Conservation (phyloP, 176 grass and related monocot genomes). For the Cymbopogon citratus region DNA sequence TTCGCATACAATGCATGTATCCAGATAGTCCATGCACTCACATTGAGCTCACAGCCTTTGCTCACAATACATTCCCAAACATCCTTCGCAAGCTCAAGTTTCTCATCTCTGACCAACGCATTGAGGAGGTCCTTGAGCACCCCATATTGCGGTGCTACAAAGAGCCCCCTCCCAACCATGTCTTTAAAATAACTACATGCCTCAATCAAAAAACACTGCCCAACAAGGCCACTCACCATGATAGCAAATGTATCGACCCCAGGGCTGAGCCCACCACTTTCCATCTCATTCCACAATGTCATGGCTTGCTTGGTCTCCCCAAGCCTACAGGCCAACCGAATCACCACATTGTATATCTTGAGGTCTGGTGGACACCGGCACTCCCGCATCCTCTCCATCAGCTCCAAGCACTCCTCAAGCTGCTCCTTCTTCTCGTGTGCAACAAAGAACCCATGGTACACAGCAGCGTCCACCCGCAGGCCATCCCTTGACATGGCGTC, state of each 20-base stretch:
- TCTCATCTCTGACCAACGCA: conserved; percentile 61
- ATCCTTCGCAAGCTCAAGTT: conserved; percentile 85
- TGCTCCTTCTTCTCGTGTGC: conserved; percentile 75
- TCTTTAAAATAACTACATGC: conserved; percentile 78
- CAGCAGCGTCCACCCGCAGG: conserved; percentile 50
- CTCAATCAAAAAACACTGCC: conserved; percentile 51
- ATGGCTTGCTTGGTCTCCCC: conserved; percentile 67
- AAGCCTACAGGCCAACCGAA: conserved; percentile 74
- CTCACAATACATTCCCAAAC: conserved; percentile 72
- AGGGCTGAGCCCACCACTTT: conserved; percentile 53
- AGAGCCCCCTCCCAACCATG: conserved; percentile 79
- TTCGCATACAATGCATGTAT: conserved; percentile 73
- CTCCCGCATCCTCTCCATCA: conserved; percentile 76
- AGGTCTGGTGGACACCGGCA: conserved; percentile 50
- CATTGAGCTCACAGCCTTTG: conserved; percentile 83
- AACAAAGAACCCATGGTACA: conserved; percentile 65
- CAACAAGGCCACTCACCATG: conserved; percentile 68
- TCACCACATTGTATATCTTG: conserved; percentile 66
- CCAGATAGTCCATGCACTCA: conserved; percentile 89
- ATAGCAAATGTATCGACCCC: conserved; percentile 79
- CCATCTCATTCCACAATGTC: conserved; percentile 79
- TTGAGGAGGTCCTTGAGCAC: conserved; percentile 86
- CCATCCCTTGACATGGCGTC: conserved; percentile 54
- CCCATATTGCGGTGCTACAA: conserved; percentile 75
- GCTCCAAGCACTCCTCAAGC: conserved; percentile 83